Evolutionary conservation across 2,329 filamentous ascomycete species (phyloP), one percentile per base, ranked within the genome.

Genomic region (Phoma sp.): DNA sequence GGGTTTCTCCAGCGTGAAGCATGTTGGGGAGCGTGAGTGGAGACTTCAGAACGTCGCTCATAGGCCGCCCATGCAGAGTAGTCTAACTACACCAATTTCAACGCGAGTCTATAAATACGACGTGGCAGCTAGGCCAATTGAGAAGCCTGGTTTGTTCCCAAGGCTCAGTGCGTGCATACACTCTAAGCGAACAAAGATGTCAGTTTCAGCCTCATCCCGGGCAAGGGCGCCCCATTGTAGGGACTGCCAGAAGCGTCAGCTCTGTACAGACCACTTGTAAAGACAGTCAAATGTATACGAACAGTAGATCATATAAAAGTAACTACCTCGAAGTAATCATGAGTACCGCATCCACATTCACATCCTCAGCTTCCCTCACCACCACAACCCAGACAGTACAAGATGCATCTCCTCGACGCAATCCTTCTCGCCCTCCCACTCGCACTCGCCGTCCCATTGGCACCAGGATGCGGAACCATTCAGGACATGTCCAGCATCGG

Each of bases 131-230:
- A 13, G 12, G 29, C 29, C 29, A 31, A 31, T 31, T 4, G 29
- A 31, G 12, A 13, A 13, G 29, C 29, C 29, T 13, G 12, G 10
- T 10, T 5, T 6, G 12, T 31, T 31, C 12, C 5, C 4, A 15
- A 24, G 17, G 43, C 43, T 45, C 24, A 19, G 25, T 32, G 35
- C 35, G 24, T 32, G 17, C 19, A 32, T 25, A 19, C n/a, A 21
- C 5, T 5, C 9, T 35, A 35, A 27, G n/a, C 46, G n/a, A 31
- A 50, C 38, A 50, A 43, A 50, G 47, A 19, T 2, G 24, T 7
- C 24, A 17, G 39, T 50, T 43, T 50, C 47, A 50, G 47, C 47
- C 47, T 37, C 47, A 31, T 50, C 29, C 22, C 17, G 7, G 12
- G 4, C 10, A 22, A 43, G 47, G 47, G 32, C 8, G 17, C 47